Evolutionary conservation across 1,284 basidiomycete species (phyloP), one percentile per base, ranked within the genome.

Genomic region (Trametes sp.): DNA sequence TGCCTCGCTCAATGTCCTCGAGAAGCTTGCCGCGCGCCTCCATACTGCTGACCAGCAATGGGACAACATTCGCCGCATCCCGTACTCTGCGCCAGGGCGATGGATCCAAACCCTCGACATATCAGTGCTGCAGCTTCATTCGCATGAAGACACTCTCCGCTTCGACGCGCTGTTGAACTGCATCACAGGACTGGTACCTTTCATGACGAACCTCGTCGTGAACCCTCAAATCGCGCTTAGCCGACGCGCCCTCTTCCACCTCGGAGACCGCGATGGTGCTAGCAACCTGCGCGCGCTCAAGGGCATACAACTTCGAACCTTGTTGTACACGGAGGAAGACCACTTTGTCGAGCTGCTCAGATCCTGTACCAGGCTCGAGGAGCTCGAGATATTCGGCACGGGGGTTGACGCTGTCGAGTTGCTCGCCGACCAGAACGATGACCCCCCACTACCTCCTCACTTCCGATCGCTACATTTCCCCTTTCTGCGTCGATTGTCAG

Each of bases 21-120:
- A 85, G 58, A 80, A 78, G 50, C 88, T 95, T 64, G 80, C 85
- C 10, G 66, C 77, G 26, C 81, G 80, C 26, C 80, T 95, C 4
- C 76, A 81, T 61, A 68, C 72, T 23, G 88, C 89, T 21, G 94
- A 96, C 67, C 81, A 87, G 69, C 85, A 84, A 71, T 95, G 94
- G 94, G 92, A 94, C 69, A 92, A 92, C 59, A 87, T 95, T 62
- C 85, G 92, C 56, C 83, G 93, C 46, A 93, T 93, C 70, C 90
- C 91, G 0, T 90, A 90, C 72, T 94, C 92, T 1, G 83, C 88
- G 0, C 94, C 94, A 1, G 94, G 93, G 28, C 84, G 94, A 71
- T 95, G 92, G 90, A 85, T 95, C 4, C 89, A 88, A 57, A 75
- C 75, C 6, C 80, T 96, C 26, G 88, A 95, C 73, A 76, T 96